Evolutionary conservation across 73 alveolate species (phyloP), one percentile per base, ranked within the genome.

Genomic region (Symbiodinium natans): DNA sequence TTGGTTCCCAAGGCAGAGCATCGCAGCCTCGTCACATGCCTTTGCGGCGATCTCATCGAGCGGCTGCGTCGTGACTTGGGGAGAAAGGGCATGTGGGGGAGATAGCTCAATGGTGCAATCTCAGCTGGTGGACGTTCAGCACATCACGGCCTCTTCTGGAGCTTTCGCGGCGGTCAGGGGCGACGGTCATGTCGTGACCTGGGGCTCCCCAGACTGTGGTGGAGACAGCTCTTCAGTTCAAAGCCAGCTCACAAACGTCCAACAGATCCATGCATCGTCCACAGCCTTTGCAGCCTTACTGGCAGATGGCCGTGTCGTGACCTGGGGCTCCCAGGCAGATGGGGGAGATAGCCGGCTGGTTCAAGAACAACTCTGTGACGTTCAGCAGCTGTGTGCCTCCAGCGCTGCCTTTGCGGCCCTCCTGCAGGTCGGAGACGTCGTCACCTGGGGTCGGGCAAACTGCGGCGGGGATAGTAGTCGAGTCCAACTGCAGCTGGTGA

Each of bases 251-350:
- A 23, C 19, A 4, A 36, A 63, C 80, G 80, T 63, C 17, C 80
- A 27, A 13, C 80, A 63, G 80, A 25, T 63, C 13, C 80, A n/a
- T 2, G 80, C 80, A 11, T 63, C 80, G 36, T 63, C 80, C 80
- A 63, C 36, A 3, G 80, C 80, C 33, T 63, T 63, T 63, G 80
- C 80, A n/a, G 80, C 80, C 36, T 63, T 63, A n/a, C 27, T 63
- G 40, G 80, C 80, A 63, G 80, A 63, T 36, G 80, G 80, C 29
- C 80, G 80, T 63, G 80, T 63, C 17, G 80, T 63, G 36, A 63
- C 80, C 1, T 63, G 80, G 80, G 80, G 80, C 19, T 63, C 80
- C 80, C 36, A 23, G 11, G 80, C 33, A 29, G 80, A 23, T 23
- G 80, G 80, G 36, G 80, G 80, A 63, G 36, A 63, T 29, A 63